Evolutionary conservation across 2,329 filamentous ascomycete species (phyloP), one percentile per base, ranked within the genome.

Genomic region (Ophidiomyces ophidiicola): DNA sequence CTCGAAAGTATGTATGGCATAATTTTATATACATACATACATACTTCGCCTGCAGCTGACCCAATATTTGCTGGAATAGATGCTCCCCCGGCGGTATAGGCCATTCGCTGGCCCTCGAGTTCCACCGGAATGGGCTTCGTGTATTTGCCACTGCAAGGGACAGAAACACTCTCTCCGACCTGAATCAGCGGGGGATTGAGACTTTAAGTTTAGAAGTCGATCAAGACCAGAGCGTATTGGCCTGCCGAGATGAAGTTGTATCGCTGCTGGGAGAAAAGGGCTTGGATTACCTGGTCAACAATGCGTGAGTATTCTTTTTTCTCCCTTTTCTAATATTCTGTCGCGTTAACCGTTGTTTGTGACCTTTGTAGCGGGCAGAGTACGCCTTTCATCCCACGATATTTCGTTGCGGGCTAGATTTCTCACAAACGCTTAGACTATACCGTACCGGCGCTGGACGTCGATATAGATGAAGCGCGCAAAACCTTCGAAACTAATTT

Each of bases 81-180:
- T 68, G 69, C 51, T 67, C 63, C 1, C 67, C 70, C 5, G 70
- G 71, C 26, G 69, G 70, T 38, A 76, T 78, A 45, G 74, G 74
- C 19, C 67, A 77, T 49, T 67, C 68, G 11, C 62, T 78, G 10
- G 71, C 72, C 1, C 61, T 64, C 12, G 71, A 76, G 49, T 78
- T 78, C 50, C 63, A 72, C 41, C 56, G 50, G 18, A 46, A 56
- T 57, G 70, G 70, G 36, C 59, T 71, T 42, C 65, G 68, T 17
- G 74, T 78, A 39, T 68, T 78, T 39, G 72, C 71, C 8, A 76
- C 72, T 3, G 72, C 72, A 8, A 66, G 73, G 48, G 61, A 70
- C 40, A 61, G 66, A 26, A 55, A 57, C 12, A 62, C 63, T 32
- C 66, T 76, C 47, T 51, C 61, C 21, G 66, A 72, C 44, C 56